Evolutionary conservation across 2,329 filamentous ascomycete genomes (phyloP).

Genomic region (Moelleriella libera): DNA sequence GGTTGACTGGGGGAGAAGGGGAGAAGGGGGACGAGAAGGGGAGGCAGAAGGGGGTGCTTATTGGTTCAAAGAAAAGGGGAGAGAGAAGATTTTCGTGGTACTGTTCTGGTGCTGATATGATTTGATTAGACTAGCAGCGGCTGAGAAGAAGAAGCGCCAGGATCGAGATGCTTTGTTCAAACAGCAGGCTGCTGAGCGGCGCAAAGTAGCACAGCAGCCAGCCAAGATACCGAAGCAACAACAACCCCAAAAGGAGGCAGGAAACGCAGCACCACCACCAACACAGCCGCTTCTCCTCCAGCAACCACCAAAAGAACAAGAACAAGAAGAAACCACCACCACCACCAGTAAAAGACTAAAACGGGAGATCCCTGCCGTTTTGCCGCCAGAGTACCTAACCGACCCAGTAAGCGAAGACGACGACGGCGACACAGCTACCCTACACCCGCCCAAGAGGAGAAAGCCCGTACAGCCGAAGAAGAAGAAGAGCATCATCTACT

Average conservation of each 20-base stretch:
- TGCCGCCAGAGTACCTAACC: constrained; percentile 38
- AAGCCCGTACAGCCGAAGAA: constrained; percentile 21
- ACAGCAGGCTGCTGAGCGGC: constrained; percentile 35
- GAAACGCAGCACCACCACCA: no score
- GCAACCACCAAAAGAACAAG: no score
- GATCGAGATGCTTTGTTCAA: constrained; percentile 39
- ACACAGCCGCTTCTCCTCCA: no score
- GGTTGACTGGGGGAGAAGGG: no score
- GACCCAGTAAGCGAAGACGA: constrained; percentile 24
- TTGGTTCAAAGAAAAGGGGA: no score
- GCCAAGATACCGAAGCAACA: no score
- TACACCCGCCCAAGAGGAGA: constrained; percentile 5
- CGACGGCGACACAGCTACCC: constrained; percentile 7
- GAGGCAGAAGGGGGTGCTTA: no score
- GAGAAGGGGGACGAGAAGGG: no score
- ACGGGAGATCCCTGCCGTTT: constrained; percentile 12
- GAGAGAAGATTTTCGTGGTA: no score
- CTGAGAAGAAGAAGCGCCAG: constrained; percentile 39
- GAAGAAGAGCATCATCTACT: constrained; percentile 24
- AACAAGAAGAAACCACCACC: no score
- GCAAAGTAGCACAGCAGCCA: constrained; percentile 1
- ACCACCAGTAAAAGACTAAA: no score
- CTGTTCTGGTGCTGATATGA: background rate
- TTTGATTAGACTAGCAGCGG: constrained; percentile 29
- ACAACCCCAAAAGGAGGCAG: no score